Base-by-base conservation (phyloP, 768 basidiomycete species). In the Mycena indigotica region DNA sequence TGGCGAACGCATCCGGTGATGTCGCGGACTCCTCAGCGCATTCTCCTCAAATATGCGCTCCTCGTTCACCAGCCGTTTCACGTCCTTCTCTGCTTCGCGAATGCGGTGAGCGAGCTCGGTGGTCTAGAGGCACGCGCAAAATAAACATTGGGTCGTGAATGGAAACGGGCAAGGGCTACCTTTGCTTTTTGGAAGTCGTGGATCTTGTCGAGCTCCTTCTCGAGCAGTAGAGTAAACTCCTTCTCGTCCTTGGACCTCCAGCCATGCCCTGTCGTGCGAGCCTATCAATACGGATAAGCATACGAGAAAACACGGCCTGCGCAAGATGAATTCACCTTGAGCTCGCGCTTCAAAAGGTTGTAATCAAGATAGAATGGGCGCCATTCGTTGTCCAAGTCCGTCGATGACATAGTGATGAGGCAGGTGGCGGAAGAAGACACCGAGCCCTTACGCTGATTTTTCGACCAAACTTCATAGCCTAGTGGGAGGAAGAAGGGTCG, bases 161-260 rank as follows among this genome's bases (percentile, higher is more conserved):
- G 50, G 24, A 35, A 50, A 28, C n/a, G n/a, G n/a, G n/a, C n/a
- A n/a, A 49, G 56, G 69, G 66, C 53, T 41, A 88, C 93, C 84
- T 97, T 98, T 29, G 80, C 76, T 69, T 87, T 91, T 70, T 98
- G 96, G 69, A 98, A 98, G 67, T 88, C 87, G 65, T 95, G 89
- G 41, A 98, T 87, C 76, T 98, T 98, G 67, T 95, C 91, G 28
- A 98, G 80, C 75, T 98, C 95, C 57, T 77, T 78, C 66, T 91
- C 88, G 53, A 98, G 84, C 77, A 88, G 82, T 40, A 68, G 71
- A 12, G 86, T 88, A 68, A 98, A 98, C 38, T 90, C 85, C 29
- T 78, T 77, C 74, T 98, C 96, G 70, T 97, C 93, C 15, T 78
- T 73, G 44, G 84, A 82, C 28, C 78, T 82, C 96, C 96, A 98